A percentile compares a stretch with the other conserved stretches of the same genome.
Evolutionary conservation across 2,329 filamentous ascomycete species (phyloP).

Genomic region (Venturia asperata): DNA sequence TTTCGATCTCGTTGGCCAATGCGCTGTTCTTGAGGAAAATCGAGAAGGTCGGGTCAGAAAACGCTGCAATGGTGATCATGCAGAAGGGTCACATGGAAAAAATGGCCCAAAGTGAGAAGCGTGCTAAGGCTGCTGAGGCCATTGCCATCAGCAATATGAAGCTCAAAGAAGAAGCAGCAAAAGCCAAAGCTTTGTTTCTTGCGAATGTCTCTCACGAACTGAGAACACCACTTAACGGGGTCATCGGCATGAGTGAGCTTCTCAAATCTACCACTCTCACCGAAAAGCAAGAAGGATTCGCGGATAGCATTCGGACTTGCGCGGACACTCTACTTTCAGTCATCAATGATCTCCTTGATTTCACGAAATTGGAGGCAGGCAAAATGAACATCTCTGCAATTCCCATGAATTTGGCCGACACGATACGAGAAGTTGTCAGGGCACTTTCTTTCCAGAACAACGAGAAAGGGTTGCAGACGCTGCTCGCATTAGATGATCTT

Average conservation of each 20-base stretch:
- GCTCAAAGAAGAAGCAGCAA: constrained; percentile 74
- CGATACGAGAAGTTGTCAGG: constrained; percentile 57
- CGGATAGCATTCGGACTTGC: constrained; percentile 58
- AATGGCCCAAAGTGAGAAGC: constrained; percentile 64
- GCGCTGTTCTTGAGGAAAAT: constrained; percentile 59
- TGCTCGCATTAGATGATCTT: constrained; percentile 46
- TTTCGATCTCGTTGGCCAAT: constrained; percentile 58
- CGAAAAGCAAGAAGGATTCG: constrained; percentile 54
- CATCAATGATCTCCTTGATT: constrained; percentile 49
- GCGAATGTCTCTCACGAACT: constrained; percentile 54
- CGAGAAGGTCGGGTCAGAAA: constrained; percentile 70
- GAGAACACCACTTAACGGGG: constrained; percentile 47
- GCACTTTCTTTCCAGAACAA: constrained; percentile 57
- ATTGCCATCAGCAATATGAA: constrained; percentile 73
- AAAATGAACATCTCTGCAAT: constrained; percentile 55
- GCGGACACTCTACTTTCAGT: constrained; percentile 49
- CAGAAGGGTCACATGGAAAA: constrained; percentile 68
- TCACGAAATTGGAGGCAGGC: constrained; percentile 46
- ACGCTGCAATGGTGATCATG: constrained; percentile 68
- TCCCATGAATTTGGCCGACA: constrained; percentile 46
- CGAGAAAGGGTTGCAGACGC: constrained; percentile 52
- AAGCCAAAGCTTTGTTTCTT: constrained; percentile 71
- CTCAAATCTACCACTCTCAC: constrained; percentile 51
- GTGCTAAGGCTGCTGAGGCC: constrained; percentile 69
- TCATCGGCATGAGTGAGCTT: constrained; percentile 54